Evolutionary conservation across 768 basidiomycete genomes (phyloP).

Genomic region (Bullera alba): DNA sequence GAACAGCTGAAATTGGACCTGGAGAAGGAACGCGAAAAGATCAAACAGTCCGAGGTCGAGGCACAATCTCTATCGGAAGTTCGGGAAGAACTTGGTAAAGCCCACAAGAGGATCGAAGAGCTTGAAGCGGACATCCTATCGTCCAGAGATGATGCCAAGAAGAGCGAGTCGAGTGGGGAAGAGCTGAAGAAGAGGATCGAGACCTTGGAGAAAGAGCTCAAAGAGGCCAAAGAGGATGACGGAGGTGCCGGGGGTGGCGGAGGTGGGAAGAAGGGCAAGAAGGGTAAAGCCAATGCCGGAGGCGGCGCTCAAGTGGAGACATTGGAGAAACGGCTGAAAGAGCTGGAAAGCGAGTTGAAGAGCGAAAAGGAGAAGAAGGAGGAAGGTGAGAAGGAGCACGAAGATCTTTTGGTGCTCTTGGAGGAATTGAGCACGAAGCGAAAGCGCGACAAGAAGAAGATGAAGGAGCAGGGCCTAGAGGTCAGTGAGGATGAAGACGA

Average conservation of each 20-base stretch:
- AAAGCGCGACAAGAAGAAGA: conserved; percentile 68
- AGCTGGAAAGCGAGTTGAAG: conserved; percentile 48
- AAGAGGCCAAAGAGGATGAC: conserved; percentile 6
- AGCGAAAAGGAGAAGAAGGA: conserved; percentile 60
- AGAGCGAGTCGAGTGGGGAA: conserved; percentile 4
- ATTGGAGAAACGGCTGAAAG: conserved; percentile 17
- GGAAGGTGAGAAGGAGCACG: conserved; percentile 91
- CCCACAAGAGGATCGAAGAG: neutral
- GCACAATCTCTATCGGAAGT: conserved; percentile 5
- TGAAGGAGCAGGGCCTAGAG: conserved; percentile 68
- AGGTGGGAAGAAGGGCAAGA: conserved; percentile 14
- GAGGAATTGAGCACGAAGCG: conserved; percentile 87
- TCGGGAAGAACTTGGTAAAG: conserved; percentile 9
- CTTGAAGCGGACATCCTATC: neutral
- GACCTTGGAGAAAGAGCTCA: conserved; percentile 7
- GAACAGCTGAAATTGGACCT: neutral
- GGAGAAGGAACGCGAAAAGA: conserved; percentile 7
- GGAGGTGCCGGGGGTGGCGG: neutral
- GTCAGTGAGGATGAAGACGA: conserved; percentile 79
- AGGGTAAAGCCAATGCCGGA: conserved; percentile 10
- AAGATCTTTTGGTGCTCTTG: conserved; percentile 83
- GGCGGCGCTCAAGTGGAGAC: conserved; percentile 5
- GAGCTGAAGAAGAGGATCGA: conserved; percentile 14
- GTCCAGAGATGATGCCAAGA: neutral
- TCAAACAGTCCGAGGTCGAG: conserved; percentile 3